phyloP scores from a whole-genome alignment of 345 rosid genomes.

The Populus tremula region DNA sequence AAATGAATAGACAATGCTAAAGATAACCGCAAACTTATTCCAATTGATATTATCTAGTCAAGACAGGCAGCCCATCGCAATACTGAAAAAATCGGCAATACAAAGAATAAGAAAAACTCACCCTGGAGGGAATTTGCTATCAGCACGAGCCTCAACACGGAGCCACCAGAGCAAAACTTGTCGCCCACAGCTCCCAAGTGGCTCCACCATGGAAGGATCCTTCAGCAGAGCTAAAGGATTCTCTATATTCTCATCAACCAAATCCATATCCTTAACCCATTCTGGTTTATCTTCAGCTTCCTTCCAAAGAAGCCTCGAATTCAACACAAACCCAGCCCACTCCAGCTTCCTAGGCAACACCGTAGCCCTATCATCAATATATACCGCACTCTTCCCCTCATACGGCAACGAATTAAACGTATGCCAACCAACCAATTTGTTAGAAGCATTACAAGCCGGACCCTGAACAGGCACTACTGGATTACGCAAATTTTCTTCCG shows the following conservation, averaged over 20 bases:
- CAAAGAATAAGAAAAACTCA: conserved; percentile 30
- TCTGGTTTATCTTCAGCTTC: conserved; percentile 61
- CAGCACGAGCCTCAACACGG: conserved; percentile 98
- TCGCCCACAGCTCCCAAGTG: conserved; percentile 91
- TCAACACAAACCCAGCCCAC: conserved; percentile 96
- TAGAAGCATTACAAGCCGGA: conserved; percentile 82
- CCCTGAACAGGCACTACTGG: conserved; percentile 76
- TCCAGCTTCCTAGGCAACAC: conserved; percentile 86
- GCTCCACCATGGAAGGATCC: conserved; percentile 73
- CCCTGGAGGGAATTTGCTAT: conserved; percentile 98
- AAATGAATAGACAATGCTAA: neutral
- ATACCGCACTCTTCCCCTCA: conserved; percentile 54
- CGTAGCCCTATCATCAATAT: conserved; percentile 73
- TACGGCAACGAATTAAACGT: conserved; percentile 66
- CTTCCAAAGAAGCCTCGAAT: conserved; percentile 86
- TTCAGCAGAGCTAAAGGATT: conserved; percentile 75
- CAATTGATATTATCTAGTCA: neutral
- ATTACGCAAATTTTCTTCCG: conserved; percentile 27
- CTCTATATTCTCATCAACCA: conserved; percentile 47
- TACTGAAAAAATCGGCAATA: neutral
- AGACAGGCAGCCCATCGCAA: neutral
- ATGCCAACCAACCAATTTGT: conserved; percentile 81
- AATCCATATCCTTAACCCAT: conserved; percentile 77
- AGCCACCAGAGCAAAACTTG: conserved; percentile 97
- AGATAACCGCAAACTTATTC: neutral